Percentiles rank a stretch among this genome's conserved stretches.
These are phyloP conservation scores for Fragosphaeria purpurea DNA, from an alignment of 2,329 filamentous ascomycete species.

Conservation along the genomic window DNA sequence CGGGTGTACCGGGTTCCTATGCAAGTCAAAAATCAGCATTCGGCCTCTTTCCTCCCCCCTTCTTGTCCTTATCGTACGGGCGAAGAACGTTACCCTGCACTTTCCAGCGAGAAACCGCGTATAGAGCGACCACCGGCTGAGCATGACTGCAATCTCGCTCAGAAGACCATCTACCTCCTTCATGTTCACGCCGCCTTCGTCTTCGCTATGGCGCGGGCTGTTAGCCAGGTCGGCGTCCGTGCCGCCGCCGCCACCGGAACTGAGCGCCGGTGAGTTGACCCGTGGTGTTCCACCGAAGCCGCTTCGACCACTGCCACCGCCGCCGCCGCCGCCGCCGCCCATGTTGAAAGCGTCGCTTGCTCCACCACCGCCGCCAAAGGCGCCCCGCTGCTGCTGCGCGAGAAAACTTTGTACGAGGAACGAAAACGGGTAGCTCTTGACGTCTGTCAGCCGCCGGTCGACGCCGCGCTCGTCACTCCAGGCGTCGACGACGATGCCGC, in stretches of 20 bases:
- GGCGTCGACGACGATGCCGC: conserved; percentile 88
- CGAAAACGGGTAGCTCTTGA: conserved; percentile 95
- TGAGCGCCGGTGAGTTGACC: conserved; percentile 64
- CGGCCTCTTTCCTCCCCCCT: no score
- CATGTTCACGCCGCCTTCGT: conserved; percentile 93
- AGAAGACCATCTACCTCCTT: conserved; percentile 85
- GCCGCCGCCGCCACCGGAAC: conserved; percentile 29
- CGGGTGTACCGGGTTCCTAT: conserved; percentile 43
- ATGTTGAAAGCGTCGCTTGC: background rate
- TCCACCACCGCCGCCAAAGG: background rate
- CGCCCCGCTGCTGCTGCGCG: conserved; percentile 50
- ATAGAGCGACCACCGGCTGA: conserved; percentile 88
- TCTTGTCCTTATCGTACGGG: background rate
- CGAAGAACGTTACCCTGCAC: conserved; percentile 69
- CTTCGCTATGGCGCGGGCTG: conserved; percentile 56
- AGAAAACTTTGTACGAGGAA: conserved; percentile 94
- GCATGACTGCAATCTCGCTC: conserved; percentile 83
- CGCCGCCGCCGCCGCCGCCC: background rate
- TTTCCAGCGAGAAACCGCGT: conserved; percentile 80
- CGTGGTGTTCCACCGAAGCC: no score
- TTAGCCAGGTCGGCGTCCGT: conserved; percentile 19
- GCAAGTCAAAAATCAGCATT: no score
- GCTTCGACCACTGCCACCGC: conserved; percentile 34
- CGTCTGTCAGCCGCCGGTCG: conserved; percentile 80
- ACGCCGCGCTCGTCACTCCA: conserved; percentile 86